A percentile compares a stretch with the other conserved stretches of the same genome.
Conservation (phyloP, 2,329 filamentous ascomycete genomes). For the Pestalotiopsis sp. region DNA sequence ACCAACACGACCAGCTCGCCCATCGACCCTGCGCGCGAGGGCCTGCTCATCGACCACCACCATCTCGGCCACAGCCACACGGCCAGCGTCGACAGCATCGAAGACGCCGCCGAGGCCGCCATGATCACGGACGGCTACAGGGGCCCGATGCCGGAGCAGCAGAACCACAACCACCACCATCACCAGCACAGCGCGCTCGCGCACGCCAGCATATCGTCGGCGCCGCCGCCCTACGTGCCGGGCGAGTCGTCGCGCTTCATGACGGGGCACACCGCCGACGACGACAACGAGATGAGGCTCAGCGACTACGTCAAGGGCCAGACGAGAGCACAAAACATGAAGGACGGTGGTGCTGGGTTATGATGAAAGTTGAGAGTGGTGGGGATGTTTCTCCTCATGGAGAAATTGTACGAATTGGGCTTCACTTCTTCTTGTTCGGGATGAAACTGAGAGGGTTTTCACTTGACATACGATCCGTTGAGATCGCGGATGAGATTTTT, state of each 20-base stretch:
- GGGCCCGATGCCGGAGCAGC: constrained; percentile 10
- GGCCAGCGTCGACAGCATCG: constrained; percentile 7
- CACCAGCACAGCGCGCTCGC: background rate
- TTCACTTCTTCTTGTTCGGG: constrained; percentile 57
- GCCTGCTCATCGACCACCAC: constrained; percentile 17
- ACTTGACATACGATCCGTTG: background rate
- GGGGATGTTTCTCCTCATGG: constrained; percentile 42
- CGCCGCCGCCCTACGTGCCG: constrained; percentile 35
- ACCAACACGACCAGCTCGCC: constrained; percentile 7
- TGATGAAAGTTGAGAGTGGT: background rate
- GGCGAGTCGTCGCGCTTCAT: constrained; percentile 29
- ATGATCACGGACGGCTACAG: constrained; percentile 34
- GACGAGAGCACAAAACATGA: constrained; percentile 38
- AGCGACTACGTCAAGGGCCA: constrained; percentile 40
- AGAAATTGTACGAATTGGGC: constrained; percentile 67
- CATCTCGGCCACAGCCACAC: background rate
- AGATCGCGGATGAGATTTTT: background rate
- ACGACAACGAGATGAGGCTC: constrained; percentile 38
- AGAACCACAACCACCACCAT: background rate
- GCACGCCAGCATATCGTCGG: constrained; percentile 21
- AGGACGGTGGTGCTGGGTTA: constrained; percentile 25
- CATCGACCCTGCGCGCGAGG: constrained; percentile 14
- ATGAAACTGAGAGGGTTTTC: background rate
- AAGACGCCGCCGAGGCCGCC: constrained; percentile 29
- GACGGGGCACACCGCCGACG: constrained; percentile 32